These are phyloP conservation scores for Cyclospora cayetanensis DNA, from an alignment of 169 alveolate genomes.

Conservation along the genomic window DNA sequence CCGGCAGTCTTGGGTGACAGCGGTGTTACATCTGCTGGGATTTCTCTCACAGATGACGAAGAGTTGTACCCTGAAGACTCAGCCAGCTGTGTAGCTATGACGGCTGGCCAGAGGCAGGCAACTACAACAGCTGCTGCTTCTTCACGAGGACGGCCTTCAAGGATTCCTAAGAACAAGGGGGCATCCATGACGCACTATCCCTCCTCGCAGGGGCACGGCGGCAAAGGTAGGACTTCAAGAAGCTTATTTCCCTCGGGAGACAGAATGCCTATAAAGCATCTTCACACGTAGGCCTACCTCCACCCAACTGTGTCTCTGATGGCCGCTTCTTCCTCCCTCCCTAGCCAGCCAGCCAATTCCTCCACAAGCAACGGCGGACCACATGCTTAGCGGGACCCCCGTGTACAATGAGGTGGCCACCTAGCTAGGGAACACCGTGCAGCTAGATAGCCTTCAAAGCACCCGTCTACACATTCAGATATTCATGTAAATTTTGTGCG, in stretches of 20 bases:
- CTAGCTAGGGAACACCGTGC: no score
- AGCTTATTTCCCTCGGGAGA: neutral
- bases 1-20: neutral
- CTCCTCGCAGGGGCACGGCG: conserved; percentile 18
- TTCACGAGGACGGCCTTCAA: neutral
- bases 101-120: conserved; percentile 15
- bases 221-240: neutral
- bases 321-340: no score
- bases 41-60: conserved; percentile 49
- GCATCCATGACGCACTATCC: neutral
- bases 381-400: no score
- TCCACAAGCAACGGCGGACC: no score
- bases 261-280: neutral
- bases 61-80: conserved; percentile 75
- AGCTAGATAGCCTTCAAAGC: no score
- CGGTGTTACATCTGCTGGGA: neutral
- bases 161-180: neutral
- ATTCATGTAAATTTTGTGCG: no score
- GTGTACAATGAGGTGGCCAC: no score
- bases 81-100: conserved; percentile 73
- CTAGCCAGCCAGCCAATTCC: no score
- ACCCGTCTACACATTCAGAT: no score
- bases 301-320: no score
- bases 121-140: conserved; percentile 12
- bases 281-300: neutral